A percentile compares a stretch with the other conserved stretches of the same genome.
These are phyloP conservation scores for Capsicum baccatum DNA, from an alignment of 257 asterid species.

Conservation along the genomic window DNA sequence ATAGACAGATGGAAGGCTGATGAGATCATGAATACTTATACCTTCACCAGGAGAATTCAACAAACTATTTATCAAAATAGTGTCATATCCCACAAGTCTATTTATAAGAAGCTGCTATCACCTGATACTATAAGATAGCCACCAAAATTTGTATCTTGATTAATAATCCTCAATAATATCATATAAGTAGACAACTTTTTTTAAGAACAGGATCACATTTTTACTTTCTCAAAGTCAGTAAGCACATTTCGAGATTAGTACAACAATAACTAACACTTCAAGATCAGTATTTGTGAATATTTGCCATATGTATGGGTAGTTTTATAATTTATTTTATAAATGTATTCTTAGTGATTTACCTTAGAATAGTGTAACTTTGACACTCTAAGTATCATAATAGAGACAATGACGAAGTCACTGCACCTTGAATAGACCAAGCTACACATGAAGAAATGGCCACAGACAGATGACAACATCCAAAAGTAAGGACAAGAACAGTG, in stretches of 20 bases:
- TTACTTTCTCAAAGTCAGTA: not conserved
- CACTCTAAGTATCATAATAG: too few species aligned
- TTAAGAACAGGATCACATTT: not conserved
- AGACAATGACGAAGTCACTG: too few species aligned
- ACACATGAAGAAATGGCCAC: too few species aligned
- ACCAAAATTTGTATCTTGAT: not conserved
- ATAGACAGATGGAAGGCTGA: constrained; percentile 10
- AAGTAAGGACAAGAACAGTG: too few species aligned
- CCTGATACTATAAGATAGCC: constrained; percentile 41
- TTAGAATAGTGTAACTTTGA: too few species aligned
- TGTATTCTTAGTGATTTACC: too few species aligned
- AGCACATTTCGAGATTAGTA: not conserved
- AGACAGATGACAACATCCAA: too few species aligned
- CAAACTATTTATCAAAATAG: constrained; percentile 95
- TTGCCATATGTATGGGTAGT: not conserved
- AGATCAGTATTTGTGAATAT: not conserved
- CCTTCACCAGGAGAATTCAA: constrained; percentile 92
- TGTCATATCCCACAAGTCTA: constrained; percentile 96
- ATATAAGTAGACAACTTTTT: not conserved
- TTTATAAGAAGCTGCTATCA: constrained; percentile 99
- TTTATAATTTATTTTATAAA: too few species aligned
- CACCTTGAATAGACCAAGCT: too few species aligned
- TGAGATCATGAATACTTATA: constrained; percentile 43
- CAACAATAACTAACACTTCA: too few species aligned
- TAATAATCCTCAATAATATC: not conserved